A percentile compares a stretch with the other conserved stretches of the same genome.
These are phyloP conservation scores for Hypoxylon sp. DNA, from an alignment of 2,329 filamentous ascomycete genomes.

Conservation along the genomic window DNA sequence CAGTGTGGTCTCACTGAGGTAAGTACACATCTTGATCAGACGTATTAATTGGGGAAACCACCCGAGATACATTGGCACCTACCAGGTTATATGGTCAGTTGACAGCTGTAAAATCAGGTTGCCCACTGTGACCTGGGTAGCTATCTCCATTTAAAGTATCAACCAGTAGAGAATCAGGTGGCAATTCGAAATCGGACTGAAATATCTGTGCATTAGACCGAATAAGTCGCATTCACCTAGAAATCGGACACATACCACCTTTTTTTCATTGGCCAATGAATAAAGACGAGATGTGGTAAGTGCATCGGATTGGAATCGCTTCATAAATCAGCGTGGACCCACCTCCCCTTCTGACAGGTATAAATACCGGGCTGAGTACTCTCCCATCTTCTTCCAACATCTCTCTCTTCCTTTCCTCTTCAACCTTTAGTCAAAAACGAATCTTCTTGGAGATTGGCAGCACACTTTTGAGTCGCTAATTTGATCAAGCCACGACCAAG, in stretches of 20 bases:
- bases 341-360: neutral
- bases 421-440: neutral
- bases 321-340: neutral
- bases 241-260: neutral
- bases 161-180: neutral
- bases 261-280: neutral
- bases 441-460: neutral
- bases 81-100: neutral
- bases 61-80: neutral
- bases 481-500: neutral
- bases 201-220: neutral
- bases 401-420: neutral
- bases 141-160: neutral
- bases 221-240: neutral
- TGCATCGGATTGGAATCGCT: neutral
- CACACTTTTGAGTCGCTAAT: neutral
- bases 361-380: neutral
- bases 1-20: neutral
- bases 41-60: neutral
- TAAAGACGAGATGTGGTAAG: neutral
- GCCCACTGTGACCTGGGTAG: neutral
- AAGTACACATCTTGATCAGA: neutral
- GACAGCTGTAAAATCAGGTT: neutral
- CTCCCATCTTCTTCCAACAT: neutral
- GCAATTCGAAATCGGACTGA: neutral